These are phyloP conservation scores for Cucumis cinereus DNA, from an alignment of 306 rosid genomes.

Conservation along the genomic window DNA sequence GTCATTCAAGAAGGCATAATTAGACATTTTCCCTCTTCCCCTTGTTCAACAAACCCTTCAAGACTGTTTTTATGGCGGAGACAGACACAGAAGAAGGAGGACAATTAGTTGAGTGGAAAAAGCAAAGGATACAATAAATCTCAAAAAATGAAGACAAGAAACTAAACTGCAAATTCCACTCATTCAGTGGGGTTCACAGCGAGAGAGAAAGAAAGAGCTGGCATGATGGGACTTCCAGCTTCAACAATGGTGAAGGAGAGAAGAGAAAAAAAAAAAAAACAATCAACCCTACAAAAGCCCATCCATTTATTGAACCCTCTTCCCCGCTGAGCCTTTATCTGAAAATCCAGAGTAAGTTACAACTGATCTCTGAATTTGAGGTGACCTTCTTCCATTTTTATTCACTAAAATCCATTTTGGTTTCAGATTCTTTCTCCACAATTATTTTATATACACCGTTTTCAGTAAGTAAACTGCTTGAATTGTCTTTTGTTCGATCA, in stretches of 20 bases:
- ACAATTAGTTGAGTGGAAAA: background rate
- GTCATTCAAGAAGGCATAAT: slow-evolving; percentile 36
- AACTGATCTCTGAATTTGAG: background rate
- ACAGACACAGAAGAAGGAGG: background rate
- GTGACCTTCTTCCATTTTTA: background rate
- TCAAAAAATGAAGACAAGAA: background rate
- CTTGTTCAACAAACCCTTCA: background rate
- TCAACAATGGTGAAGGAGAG: background rate
- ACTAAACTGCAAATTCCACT: slow-evolving; percentile 9
- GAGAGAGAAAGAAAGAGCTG: slow-evolving; percentile 9
- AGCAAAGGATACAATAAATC: background rate
- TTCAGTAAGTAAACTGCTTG: background rate
- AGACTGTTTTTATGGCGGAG: background rate
- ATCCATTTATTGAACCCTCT: background rate
- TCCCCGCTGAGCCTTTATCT: background rate
- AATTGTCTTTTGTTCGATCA: background rate
- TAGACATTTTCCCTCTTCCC: slow-evolving; percentile 21
- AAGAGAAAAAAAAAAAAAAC: too few species aligned
- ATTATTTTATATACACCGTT: background rate
- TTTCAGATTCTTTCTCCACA: background rate
- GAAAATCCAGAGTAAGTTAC: background rate
- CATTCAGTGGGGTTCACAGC: slow-evolving; percentile 10
- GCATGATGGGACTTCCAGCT: slow-evolving; percentile 19
- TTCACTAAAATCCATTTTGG: background rate
- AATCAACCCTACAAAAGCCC: background rate